Evolutionary conservation across 2,329 filamentous ascomycete species (phyloP).

Genomic region (Beauveria asiatica): DNA sequence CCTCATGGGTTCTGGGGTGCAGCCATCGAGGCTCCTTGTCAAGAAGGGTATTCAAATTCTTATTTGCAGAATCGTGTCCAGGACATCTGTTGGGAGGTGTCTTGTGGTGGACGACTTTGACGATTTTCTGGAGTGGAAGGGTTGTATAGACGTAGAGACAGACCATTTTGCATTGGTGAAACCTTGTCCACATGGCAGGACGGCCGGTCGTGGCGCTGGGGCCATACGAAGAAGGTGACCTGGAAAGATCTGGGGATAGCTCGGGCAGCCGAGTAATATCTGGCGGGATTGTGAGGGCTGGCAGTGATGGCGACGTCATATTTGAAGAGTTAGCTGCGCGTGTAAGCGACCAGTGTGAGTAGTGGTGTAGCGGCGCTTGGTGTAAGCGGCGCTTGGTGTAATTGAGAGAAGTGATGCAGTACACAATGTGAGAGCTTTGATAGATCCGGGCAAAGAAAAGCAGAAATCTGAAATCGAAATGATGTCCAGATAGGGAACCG

Average conservation of each 20-base stretch:
- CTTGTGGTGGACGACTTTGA: constrained; percentile 34
- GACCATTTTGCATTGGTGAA: constrained; percentile 43
- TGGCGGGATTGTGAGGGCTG: not conserved
- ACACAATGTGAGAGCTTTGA: not conserved
- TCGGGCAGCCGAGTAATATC: not conserved
- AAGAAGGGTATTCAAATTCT: constrained; percentile 46
- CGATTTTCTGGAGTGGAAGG: constrained; percentile 42
- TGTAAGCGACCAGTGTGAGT: not conserved
- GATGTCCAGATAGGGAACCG: not conserved
- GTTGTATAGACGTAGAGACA: constrained; percentile 50
- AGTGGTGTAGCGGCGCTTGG: not conserved
- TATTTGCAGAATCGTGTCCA: constrained; percentile 48
- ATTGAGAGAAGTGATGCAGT: not conserved
- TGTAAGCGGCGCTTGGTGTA: not conserved
- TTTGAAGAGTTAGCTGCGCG: not conserved
- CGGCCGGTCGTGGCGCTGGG: constrained; percentile 33
- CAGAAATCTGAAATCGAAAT: not conserved
- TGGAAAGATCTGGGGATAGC: not conserved
- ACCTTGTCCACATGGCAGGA: constrained; percentile 47
- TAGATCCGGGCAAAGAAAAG: not conserved
- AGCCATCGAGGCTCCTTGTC: constrained; percentile 53
- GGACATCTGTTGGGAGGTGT: constrained; percentile 30
- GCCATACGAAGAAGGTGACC: constrained; percentile 21
- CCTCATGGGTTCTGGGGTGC: constrained; percentile 40
- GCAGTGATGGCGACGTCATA: not conserved